Percentiles rank a stretch among this genome's conserved stretches.
Conservation (phyloP, 2,329 filamentous ascomycete genomes). For the Fusarium bulbicola region DNA sequence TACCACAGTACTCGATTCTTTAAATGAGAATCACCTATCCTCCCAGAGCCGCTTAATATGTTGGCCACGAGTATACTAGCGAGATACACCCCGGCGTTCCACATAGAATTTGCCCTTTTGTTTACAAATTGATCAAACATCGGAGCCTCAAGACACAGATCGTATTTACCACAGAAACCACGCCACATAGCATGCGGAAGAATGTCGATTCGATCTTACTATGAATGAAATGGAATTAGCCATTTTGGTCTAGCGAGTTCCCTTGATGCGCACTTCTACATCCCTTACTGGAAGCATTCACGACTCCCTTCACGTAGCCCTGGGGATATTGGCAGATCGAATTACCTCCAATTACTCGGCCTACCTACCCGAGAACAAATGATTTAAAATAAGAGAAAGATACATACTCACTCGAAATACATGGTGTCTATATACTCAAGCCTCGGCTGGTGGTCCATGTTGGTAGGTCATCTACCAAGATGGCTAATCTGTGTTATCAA, state of each 20-base stretch:
- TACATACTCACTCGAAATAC: background rate
- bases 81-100: accelerated
- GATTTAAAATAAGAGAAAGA: too few species aligned
- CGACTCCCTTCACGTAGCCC: background rate
- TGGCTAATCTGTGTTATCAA: background rate
- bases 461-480: background rate
- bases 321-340: background rate
- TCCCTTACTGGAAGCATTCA: background rate
- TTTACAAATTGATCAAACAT: background rate
- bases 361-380: too few species aligned
- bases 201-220: background rate
- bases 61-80: background rate
- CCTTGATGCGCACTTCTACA: background rate
- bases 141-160: background rate
- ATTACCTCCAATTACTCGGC: background rate
- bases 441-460: background rate
- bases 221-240: background rate
- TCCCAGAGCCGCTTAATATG: accelerated
- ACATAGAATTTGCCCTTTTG: background rate
- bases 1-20: too few species aligned
- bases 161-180: background rate
- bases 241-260: background rate
- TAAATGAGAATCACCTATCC: accelerated
- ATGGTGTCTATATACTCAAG: background rate
- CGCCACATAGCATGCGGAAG: background rate